Evolutionary conservation across 148 eudicot species (phyloP), one percentile per base, ranked within the genome.

Genomic region (Chenopodium album): DNA sequence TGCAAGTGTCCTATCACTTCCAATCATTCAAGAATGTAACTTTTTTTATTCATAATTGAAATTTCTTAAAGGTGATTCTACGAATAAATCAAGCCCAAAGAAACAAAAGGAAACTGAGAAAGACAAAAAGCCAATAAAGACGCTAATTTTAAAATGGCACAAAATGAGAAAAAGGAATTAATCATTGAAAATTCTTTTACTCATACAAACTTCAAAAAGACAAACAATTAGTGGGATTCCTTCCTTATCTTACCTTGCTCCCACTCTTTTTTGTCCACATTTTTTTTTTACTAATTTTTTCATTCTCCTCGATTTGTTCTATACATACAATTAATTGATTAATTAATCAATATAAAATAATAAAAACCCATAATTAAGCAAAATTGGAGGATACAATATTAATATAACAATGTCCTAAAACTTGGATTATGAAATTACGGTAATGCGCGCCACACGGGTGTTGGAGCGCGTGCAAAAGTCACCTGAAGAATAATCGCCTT

Each of bases 181-280:
- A 85, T 79, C 81, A 87, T 87, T 80, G 71, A 79, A 56, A 37
- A 44, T 23, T 82, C 19, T 60, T 62, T 41, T 60, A 9, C 70
- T 7, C 77, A 41, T 75, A 63, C 75, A 85, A 56, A 78, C 23
- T 54, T 50, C 75, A 71, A 79, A 80, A 79, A 86, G 89, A 90
- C 92, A 88, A 88, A 37, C 76, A 80, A 83, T 85, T 47, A 78
- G 90, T 88, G 89, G 84, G 86, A 91, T 90, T 85, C 82, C 41
- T 75, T 85, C 76, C 32, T 54, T n/a, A 77, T 56, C 46, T 75
- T 2, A 14, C 68, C 69, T 81, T 81, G 63, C 26, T 48, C 85
- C 89, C 92, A 84, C 87, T 85, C 74, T 75, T 46, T 66, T 81
- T 79, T 89, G 87, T 80, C 88, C 78, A 64, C 73, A 37, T 63